Percentiles rank a stretch among this genome's conserved stretches.
phyloP scores from a whole-genome alignment of 208 protist species.

The Trichomonas gallinae region DNA sequence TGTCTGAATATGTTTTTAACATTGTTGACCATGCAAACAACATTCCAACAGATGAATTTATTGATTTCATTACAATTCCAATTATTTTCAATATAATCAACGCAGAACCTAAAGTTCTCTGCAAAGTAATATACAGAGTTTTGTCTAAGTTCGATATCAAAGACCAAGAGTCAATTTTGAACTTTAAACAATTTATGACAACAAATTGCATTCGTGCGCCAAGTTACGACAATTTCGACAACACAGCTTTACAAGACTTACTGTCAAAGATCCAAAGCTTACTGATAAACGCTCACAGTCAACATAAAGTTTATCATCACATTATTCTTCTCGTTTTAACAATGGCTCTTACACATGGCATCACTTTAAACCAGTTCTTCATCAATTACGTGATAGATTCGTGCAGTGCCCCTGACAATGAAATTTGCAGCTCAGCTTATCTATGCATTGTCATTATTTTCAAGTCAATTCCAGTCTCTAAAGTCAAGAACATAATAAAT shows the following conservation, averaged over 20 bases:
- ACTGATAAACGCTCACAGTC: neutral
- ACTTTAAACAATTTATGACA: neutral
- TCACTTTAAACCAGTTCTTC: neutral
- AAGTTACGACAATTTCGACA: neutral
- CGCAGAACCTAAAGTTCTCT: neutral
- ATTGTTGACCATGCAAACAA: neutral
- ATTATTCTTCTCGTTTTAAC: neutral
- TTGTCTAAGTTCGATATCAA: neutral
- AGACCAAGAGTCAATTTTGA: neutral
- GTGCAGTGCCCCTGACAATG: neutral
- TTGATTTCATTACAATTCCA: neutral
- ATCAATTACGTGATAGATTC: neutral
- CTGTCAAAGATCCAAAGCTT: neutral
- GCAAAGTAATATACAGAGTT: neutral
- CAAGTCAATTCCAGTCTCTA: neutral
- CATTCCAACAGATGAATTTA: neutral
- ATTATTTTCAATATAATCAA: neutral
- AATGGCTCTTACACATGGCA: neutral
- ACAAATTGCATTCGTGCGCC: neutral
- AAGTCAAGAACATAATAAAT: neutral
- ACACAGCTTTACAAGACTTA: neutral
- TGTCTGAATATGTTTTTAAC: neutral
- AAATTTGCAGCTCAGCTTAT: neutral
- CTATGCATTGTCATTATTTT: neutral
- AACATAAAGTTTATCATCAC: neutral